Evolutionary conservation across 164 flowering plant genomes (phyloP).

Genomic region (Vitis labrusca): DNA sequence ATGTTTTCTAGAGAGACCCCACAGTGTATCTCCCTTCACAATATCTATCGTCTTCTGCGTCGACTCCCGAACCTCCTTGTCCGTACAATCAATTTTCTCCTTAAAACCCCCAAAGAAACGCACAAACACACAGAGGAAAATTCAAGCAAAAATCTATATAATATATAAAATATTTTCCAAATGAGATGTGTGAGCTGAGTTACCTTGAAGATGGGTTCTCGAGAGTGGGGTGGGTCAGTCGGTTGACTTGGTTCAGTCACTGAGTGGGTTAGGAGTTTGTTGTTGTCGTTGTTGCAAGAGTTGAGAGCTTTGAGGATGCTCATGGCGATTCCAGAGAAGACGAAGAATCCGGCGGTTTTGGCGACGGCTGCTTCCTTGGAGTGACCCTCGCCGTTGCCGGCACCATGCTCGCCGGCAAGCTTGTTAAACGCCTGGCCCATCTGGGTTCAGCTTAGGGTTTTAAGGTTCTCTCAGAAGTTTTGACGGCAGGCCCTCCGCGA

Average conservation of each 20-base stretch:
- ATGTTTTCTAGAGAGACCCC: slow-evolving; percentile 47
- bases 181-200: not conserved
- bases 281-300: slow-evolving; percentile 22
- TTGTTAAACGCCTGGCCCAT: too few relatives aligned
- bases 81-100: slow-evolving; percentile 6
- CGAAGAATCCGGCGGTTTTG: slow-evolving; percentile 41
- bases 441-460: slow-evolving; percentile 4
- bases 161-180: too few relatives aligned
- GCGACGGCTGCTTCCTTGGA: slow-evolving; percentile 25
- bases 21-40: slow-evolving; percentile 51
- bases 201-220: slow-evolving; percentile 21
- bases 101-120: too few relatives aligned
- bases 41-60: slow-evolving; percentile 29
- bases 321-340: slow-evolving; percentile 47
- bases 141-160: too few relatives aligned
- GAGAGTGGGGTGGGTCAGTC: not conserved
- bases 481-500: too few relatives aligned
- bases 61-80: slow-evolving; percentile 6
- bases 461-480: not conserved
- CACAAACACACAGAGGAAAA: too few relatives aligned
- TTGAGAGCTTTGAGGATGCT: slow-evolving; percentile 46
- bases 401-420: not conserved
- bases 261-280: slow-evolving; percentile 2
- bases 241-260: slow-evolving; percentile 12
- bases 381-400: slow-evolving; percentile 4